phyloP scores from a whole-genome alignment of 2,329 filamentous ascomycete species.

The Cordyceps tenuipes region DNA sequence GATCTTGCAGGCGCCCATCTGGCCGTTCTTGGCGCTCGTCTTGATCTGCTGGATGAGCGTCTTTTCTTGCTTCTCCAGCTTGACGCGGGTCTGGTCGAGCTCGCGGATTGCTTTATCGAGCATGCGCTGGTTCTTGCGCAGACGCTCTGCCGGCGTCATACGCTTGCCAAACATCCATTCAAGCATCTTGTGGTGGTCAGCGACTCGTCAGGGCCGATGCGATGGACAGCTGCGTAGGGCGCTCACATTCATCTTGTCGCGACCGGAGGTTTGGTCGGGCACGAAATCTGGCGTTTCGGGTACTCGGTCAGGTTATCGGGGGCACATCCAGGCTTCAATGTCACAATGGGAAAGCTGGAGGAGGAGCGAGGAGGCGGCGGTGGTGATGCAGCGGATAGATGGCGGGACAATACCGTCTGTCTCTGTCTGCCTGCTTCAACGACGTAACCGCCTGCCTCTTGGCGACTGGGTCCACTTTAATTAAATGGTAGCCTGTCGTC shows the following conservation, averaged over 20 bases:
- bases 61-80: conserved; percentile 98
- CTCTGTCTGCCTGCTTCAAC: not conserved
- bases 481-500: not conserved
- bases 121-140: conserved; percentile 90
- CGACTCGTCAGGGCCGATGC: conserved; percentile 1
- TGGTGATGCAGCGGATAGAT: not conserved
- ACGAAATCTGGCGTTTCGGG: not conserved
- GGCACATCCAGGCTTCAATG: not conserved
- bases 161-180: conserved; percentile 99
- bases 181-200: conserved; percentile 57
- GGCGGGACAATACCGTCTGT: conserved; percentile 1
- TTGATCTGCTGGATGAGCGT: conserved; percentile 94
- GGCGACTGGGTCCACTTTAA: not conserved
- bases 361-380: not conserved
- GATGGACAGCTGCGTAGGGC: conserved; percentile 18
- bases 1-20: conserved; percentile 98
- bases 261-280: not conserved
- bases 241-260: conserved; percentile 47
- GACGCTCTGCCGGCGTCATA: conserved; percentile 89
- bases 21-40: conserved; percentile 94
- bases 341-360: not conserved
- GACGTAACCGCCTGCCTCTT: not conserved
- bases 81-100: conserved; percentile 86
- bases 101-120: conserved; percentile 97
- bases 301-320: not conserved